Evolutionary conservation across 1,284 basidiomycete species (phyloP).

Genomic region (Ceratobasidium sp.): DNA sequence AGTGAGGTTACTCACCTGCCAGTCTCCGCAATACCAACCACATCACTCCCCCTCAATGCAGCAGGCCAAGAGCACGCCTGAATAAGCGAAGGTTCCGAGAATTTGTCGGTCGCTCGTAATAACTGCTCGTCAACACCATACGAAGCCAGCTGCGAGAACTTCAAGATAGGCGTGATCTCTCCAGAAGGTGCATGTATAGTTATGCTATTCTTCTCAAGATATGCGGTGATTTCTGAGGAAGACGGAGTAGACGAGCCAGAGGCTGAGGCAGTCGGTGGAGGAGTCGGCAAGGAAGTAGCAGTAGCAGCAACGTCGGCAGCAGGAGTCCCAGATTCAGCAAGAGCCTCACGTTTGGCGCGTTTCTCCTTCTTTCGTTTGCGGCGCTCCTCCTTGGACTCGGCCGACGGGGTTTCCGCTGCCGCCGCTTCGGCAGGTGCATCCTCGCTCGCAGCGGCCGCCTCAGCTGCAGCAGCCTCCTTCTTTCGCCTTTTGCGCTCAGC

Average conservation of each 20-base stretch:
- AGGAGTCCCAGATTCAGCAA: conserved; percentile 16
- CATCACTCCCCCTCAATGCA: conserved; percentile 82
- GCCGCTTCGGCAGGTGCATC: conserved; percentile 14
- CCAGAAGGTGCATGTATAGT: conserved; percentile 70
- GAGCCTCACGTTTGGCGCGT: conserved; percentile 45
- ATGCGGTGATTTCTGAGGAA: conserved; percentile 13
- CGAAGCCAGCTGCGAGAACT: conserved; percentile 74
- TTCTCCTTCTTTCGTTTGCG: conserved; percentile 47
- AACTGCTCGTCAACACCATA: conserved; percentile 57
- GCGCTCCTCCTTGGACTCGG: conserved; percentile 43
- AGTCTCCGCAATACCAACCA: conserved; percentile 97
- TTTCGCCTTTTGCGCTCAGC: conserved; percentile 37
- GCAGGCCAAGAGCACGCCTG: conserved; percentile 97
- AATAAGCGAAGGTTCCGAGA: conserved; percentile 93
- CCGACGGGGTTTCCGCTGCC: conserved; percentile 9
- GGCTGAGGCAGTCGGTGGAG: conserved; percentile 17
- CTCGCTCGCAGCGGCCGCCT: background rate
- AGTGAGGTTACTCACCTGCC: conserved; percentile 69
- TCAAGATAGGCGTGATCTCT: conserved; percentile 70
- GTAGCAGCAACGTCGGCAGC: conserved; percentile 7
- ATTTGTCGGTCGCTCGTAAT: conserved; percentile 70
- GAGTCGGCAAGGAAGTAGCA: conserved; percentile 23
- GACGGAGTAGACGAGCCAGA: conserved; percentile 12
- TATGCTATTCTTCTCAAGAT: conserved; percentile 66
- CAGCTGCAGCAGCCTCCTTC: conserved; percentile 35